Evolutionary conservation across 306 rosid species (phyloP).

Genomic region (Fragaria ananassa): DNA sequence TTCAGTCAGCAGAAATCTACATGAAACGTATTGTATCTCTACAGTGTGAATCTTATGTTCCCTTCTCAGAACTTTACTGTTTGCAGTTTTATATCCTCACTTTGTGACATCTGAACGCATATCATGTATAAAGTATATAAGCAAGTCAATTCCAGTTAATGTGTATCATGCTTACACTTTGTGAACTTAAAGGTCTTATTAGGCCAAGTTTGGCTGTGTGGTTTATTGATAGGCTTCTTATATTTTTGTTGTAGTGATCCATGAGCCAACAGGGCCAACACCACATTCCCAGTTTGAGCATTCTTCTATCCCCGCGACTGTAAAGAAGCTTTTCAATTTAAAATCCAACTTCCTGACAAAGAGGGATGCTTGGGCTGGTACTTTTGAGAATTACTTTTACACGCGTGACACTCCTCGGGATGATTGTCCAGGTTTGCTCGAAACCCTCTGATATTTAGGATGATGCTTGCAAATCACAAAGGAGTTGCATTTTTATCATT

Average conservation of each 20-base stretch:
- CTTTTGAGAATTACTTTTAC: slow-evolving; percentile 70
- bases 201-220: not conserved
- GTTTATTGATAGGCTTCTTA: not conserved
- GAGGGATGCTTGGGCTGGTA: slow-evolving; percentile 98
- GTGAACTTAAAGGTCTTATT: not conserved
- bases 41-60: too few relatives aligned
- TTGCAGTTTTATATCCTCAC: not conserved
- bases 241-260: slow-evolving; percentile 59
- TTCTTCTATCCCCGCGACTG: slow-evolving; percentile 87
- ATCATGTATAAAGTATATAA: not conserved
- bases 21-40: not conserved
- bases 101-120: not conserved
- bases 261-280: slow-evolving; percentile 78
- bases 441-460: slow-evolving; percentile 1
- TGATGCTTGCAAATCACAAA: not conserved
- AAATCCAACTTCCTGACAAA: slow-evolving; percentile 87
- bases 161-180: not conserved
- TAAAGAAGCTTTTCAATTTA: slow-evolving; percentile 90
- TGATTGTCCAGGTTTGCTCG: slow-evolving; percentile 86
- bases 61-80: not conserved
- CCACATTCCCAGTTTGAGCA: slow-evolving; percentile 78
- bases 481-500: not conserved
- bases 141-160: not conserved
- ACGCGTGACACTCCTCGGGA: slow-evolving; percentile 73
- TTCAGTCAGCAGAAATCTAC: not conserved